Conservation (phyloP, 768 basidiomycete species). For the Cytidiella melzeri region DNA sequence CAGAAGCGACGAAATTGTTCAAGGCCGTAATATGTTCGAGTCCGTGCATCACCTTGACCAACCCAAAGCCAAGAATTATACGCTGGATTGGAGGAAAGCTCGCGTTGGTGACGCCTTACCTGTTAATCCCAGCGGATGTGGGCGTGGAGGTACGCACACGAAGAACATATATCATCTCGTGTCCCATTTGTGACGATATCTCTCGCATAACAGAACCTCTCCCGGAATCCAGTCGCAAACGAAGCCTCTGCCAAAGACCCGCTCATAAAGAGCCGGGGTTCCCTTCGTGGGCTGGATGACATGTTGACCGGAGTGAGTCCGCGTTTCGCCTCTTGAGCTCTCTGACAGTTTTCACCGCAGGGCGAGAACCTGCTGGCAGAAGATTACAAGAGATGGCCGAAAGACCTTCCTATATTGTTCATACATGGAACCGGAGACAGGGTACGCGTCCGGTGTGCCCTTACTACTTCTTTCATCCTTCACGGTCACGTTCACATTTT, state of each 20-base stretch:
- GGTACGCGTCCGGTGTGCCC: slow-evolving; percentile 26
- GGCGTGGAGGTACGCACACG: slow-evolving; percentile 39
- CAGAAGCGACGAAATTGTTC: slow-evolving; percentile 34
- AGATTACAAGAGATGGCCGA: slow-evolving; percentile 56
- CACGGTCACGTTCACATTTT: neutral
- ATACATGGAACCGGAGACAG: slow-evolving; percentile 59
- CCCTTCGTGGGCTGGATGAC: slow-evolving; percentile 50
- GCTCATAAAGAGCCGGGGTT: slow-evolving; percentile 46
- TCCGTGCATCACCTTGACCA: slow-evolving; percentile 58
- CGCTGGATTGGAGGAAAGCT: slow-evolving; percentile 49
- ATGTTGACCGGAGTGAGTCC: slow-evolving; percentile 53
- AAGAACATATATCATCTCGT: slow-evolving; percentile 44
- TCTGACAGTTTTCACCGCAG: slow-evolving; percentile 27
- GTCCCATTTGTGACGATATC: neutral
- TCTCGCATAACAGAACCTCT: slow-evolving; percentile 3
- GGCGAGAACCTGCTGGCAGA: slow-evolving; percentile 50
- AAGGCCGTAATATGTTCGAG: slow-evolving; percentile 64
- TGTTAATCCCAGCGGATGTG: slow-evolving; percentile 49
- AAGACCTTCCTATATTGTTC: slow-evolving; percentile 56
- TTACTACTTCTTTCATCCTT: neutral
- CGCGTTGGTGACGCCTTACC: slow-evolving; percentile 42
- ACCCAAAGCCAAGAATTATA: slow-evolving; percentile 46
- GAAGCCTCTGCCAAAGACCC: slow-evolving; percentile 51
- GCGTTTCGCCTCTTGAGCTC: neutral
- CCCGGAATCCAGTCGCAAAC: slow-evolving; percentile 30